These are phyloP conservation scores for Trichosporon coremiiforme DNA, from an alignment of 1,284 basidiomycete genomes.

Conservation along the genomic window DNA sequence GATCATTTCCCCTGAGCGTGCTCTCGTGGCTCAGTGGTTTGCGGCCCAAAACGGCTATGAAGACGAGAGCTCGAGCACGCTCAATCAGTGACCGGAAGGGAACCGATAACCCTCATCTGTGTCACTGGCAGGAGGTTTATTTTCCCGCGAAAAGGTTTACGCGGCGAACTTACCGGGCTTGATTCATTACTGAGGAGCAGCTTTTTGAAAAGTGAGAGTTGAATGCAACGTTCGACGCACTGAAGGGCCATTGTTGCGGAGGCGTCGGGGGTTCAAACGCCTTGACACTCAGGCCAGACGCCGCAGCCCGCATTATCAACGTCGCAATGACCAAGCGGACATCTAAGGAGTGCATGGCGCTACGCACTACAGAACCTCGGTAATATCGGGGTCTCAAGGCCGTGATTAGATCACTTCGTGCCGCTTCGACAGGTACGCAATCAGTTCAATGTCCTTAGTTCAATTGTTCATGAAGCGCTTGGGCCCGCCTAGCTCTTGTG, in stretches of 20 bases:
- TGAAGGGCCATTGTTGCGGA: background rate
- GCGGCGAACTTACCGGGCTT: background rate
- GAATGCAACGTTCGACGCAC: background rate
- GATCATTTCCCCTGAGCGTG: background rate
- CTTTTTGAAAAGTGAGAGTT: background rate
- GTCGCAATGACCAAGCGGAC: background rate
- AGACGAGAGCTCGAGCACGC: background rate
- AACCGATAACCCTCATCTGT: no score
- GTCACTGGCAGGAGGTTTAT: background rate
- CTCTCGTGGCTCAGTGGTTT: background rate
- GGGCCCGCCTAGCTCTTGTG: background rate
- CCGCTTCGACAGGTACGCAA: background rate
- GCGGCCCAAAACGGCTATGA: background rate
- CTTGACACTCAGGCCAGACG: background rate
- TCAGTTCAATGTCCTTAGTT: background rate
- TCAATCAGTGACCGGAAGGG: background rate
- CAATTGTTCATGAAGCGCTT: background rate
- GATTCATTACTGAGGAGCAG: background rate
- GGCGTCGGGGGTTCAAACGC: background rate
- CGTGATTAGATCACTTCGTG: constrained; percentile 2
- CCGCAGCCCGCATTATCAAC: no score
- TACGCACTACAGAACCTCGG: background rate
- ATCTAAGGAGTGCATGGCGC: no score
- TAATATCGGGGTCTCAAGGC: background rate
- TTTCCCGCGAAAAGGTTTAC: background rate